phyloP scores from a whole-genome alignment of 805 yeast genomes.

The Wickerhamiella slavikovae region DNA sequence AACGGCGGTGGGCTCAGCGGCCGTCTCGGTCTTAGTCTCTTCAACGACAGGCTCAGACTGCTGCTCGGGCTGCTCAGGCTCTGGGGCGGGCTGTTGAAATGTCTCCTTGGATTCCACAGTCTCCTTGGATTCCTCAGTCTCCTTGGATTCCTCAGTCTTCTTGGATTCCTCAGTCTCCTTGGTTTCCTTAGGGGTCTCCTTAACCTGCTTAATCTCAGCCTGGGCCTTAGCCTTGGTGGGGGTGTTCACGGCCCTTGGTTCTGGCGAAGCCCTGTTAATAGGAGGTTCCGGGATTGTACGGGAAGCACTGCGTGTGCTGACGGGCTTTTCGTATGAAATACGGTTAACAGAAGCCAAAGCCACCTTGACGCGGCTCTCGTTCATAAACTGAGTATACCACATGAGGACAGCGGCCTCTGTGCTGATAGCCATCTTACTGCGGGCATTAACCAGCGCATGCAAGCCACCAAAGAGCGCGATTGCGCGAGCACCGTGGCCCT shows the following conservation, averaged over 20 bases:
- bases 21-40: conserved; percentile 26
- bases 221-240: not conserved
- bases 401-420: conserved; percentile 13
- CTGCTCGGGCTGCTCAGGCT: conserved; percentile 1
- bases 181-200: conserved; percentile 4
- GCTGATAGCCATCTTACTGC: conserved; percentile 16
- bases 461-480: conserved; percentile 25
- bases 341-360: conserved; percentile 10
- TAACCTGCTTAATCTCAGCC: conserved; percentile 3
- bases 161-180: conserved; percentile 4
- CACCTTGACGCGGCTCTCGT: conserved; percentile 12
- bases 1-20: conserved; percentile 1
- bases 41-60: conserved; percentile 3
- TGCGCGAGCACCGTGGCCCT: conserved; percentile 17
- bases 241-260: not conserved
- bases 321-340: conserved; percentile 6
- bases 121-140: not conserved
- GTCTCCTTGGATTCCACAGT: conserved; percentile 1
- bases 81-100: not conserved
- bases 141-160: conserved; percentile 2
- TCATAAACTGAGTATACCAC: conserved; percentile 17
- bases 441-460: conserved; percentile 20
- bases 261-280: no score
- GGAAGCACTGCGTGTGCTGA: no score
- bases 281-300: no score